Conservation (phyloP, 2,329 filamentous ascomycete genomes). For the Xylariaceae sp. region DNA sequence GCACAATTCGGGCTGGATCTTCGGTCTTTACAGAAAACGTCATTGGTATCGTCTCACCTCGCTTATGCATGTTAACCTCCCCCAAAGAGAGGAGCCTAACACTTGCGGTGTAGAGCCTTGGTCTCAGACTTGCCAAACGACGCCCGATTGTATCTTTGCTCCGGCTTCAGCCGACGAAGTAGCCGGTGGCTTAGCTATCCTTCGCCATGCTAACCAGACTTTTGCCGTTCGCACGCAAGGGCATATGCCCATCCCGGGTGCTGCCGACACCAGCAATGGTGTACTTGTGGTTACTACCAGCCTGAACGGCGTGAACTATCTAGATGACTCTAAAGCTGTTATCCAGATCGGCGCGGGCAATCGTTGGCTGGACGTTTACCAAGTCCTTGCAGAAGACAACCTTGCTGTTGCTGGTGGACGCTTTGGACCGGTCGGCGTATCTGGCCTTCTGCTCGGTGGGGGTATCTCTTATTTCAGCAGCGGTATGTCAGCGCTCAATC, state of each 20-base stretch:
- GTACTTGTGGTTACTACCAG: not conserved
- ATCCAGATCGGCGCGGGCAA: not conserved
- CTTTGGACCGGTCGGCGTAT: not conserved
- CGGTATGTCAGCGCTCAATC: no score
- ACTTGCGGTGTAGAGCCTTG: no score
- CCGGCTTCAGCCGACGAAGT: not conserved
- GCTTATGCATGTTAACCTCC: no score
- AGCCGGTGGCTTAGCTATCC: not conserved
- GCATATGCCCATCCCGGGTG: constrained; percentile 4
- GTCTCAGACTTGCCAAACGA: not conserved
- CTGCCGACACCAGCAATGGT: not conserved
- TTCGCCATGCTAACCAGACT: not conserved
- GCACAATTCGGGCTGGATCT: no score
- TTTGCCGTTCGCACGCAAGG: constrained; percentile 2
- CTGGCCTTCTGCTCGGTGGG: constrained; percentile 1
- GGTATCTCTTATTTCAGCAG: constrained; percentile 6
- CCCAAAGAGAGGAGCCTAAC: no score
- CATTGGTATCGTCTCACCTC: no score
- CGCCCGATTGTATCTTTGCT: not conserved
- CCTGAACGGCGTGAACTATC: not conserved
- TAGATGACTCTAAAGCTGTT: not conserved
- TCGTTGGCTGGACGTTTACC: not conserved
- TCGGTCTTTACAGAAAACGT: no score
- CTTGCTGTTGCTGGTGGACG: constrained; percentile 1
- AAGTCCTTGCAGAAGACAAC: not conserved